Conservation (phyloP, 192 early-diverging fungal genomes). For the Podila horticola region DNA sequence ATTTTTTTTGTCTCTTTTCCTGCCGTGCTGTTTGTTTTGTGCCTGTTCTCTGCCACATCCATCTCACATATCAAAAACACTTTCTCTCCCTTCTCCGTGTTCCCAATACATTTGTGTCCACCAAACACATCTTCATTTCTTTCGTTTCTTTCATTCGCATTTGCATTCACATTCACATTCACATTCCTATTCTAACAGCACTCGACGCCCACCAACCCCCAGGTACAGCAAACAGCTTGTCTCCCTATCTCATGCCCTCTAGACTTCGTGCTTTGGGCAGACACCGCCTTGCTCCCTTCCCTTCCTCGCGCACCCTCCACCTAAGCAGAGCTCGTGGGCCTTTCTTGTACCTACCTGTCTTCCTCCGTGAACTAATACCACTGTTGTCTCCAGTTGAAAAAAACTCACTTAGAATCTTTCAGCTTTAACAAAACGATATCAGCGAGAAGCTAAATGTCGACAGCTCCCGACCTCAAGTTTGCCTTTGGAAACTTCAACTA, state of each 20-base stretch:
- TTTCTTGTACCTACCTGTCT: too few species aligned
- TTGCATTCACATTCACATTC: background rate
- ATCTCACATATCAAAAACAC: background rate
- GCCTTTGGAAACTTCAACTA: constrained; percentile 91
- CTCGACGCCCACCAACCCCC: background rate
- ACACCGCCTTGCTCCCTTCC: too few species aligned
- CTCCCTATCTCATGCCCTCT: too few species aligned
- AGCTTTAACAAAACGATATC: background rate
- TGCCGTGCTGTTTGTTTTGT: background rate
- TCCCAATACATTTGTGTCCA: background rate
- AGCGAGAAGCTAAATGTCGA: background rate
- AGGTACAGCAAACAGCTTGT: too few species aligned
- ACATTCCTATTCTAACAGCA: background rate
- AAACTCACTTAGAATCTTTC: too few species aligned
- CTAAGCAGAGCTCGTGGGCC: too few species aligned
- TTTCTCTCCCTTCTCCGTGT: background rate
- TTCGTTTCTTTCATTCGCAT: background rate
- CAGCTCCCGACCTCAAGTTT: constrained; percentile 17
- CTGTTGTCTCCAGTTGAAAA: too few species aligned
- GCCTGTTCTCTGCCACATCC: background rate
- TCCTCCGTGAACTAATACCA: too few species aligned
- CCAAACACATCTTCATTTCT: background rate
- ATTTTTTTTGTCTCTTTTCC: background rate
- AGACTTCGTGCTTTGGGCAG: too few species aligned
- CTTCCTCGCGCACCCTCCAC: too few species aligned